phyloP scores from a whole-genome alignment of 2,329 filamentous ascomycete species.

The Fusarium poae region DNA sequence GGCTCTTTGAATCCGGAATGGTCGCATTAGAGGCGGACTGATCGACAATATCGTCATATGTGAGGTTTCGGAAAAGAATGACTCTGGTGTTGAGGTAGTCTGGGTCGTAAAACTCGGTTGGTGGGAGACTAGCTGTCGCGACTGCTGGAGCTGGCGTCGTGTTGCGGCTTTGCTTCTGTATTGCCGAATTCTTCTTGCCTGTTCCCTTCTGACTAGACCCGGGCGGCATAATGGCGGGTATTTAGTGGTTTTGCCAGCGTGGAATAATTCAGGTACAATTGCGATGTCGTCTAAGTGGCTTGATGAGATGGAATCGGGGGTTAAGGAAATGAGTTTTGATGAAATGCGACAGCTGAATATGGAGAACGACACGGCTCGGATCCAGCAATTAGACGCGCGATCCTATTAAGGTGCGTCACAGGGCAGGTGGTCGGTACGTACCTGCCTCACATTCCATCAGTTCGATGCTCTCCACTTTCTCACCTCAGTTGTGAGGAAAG shows the following conservation, averaged over 20 bases:
- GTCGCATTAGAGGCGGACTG: conserved; percentile 67
- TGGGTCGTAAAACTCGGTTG: conserved; percentile 68
- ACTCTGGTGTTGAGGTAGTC: conserved; percentile 76
- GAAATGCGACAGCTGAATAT: conserved; percentile 32
- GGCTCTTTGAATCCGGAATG: conserved; percentile 72
- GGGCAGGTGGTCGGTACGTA: conserved; percentile 30
- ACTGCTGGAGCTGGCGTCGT: conserved; percentile 71
- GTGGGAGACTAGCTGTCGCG: conserved; percentile 64
- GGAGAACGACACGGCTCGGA: conserved; percentile 30
- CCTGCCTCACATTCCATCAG: conserved; percentile 13
- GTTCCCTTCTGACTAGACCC: conserved; percentile 71
- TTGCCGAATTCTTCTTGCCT: conserved; percentile 73
- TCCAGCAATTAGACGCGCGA: conserved; percentile 25
- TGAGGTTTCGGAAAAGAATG: conserved; percentile 69
- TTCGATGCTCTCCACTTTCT: not conserved
- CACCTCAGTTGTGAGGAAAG: conserved; percentile 14
- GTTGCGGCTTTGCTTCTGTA: conserved; percentile 80
- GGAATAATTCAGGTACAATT: not conserved
- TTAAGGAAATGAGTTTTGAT: conserved; percentile 23
- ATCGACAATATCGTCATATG: conserved; percentile 78
- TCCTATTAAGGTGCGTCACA: conserved; percentile 40
- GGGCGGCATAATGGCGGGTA: conserved; percentile 64
- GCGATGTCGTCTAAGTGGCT: not conserved
- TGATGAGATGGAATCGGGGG: conserved; percentile 17
- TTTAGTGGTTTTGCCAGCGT: conserved; percentile 1